Percentiles rank a stretch among this genome's conserved stretches.
Conservation (phyloP, 176 grass and related monocot species). For the Rhynchospora pubera region DNA sequence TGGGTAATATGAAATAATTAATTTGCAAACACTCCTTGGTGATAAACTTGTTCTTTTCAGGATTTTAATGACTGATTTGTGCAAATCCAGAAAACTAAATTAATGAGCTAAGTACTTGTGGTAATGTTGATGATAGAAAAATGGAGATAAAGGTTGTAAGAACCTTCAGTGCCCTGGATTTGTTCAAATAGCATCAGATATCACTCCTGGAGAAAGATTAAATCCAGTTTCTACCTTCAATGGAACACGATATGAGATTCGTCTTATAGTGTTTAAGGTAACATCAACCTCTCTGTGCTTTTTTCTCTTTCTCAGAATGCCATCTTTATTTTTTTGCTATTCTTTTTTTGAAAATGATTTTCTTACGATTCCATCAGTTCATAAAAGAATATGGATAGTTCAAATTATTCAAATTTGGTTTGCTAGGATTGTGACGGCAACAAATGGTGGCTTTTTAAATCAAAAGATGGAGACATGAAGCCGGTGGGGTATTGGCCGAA, state of each 20-base stretch:
- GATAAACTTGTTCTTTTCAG: too few species aligned
- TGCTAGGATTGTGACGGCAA: neutral
- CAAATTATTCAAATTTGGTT: neutral
- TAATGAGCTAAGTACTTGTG: too few species aligned
- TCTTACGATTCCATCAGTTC: too few species aligned
- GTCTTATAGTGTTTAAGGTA: slow-evolving; percentile 18
- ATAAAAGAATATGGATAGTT: too few species aligned
- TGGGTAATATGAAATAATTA: too few species aligned
- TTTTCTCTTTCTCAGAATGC: neutral
- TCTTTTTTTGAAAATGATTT: neutral
- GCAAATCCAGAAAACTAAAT: too few species aligned
- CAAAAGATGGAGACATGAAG: neutral
- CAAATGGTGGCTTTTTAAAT: slow-evolving; percentile 23
- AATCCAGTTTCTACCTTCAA: slow-evolving; percentile 1
- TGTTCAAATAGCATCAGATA: slow-evolving; percentile 16
- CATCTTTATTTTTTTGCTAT: neutral
- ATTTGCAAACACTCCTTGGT: too few species aligned
- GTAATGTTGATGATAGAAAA: neutral
- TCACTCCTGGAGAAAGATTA: slow-evolving; percentile 16
- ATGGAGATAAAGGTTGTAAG: neutral
- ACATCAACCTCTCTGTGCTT: neutral
- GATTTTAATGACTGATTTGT: too few species aligned
- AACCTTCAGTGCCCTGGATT: slow-evolving; percentile 26
- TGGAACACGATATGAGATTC: slow-evolving; percentile 9
- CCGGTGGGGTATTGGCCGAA: slow-evolving; percentile 28